Base-by-base conservation (phyloP, 768 basidiomycete species). In the Mycena indigotica region DNA sequence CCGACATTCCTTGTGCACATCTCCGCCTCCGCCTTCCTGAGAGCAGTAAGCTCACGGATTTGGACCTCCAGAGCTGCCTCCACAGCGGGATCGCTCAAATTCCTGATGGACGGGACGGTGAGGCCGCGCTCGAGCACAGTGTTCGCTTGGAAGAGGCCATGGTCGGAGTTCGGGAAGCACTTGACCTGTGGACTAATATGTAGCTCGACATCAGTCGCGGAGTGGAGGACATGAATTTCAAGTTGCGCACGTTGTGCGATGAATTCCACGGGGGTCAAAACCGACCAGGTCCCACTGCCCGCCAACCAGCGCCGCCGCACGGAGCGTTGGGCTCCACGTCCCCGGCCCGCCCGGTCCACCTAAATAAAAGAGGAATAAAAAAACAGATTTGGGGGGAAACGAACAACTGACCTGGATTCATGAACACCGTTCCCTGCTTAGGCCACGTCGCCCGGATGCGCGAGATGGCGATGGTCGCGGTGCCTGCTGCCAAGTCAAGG, bases 261-360 rank as follows among this genome's bases (percentile, higher is more conserved):
- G 62, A 53, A 68, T 64, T 2, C 65, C 70, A 39, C 70, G 60
- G 21, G 68, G 69, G n/a, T n/a, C n/a, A n/a, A n/a, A n/a, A n/a
- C 69, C 69, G 6, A 72, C 52, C 6, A 72, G 35, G 50, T 72
- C 69, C 60, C 64, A 70, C 15, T 69, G 63, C 12, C 64, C 56
- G 4, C 70, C 69, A 28, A 72, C 48, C 19, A 67, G 17, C 16
- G 61, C 54, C 5, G 3, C 16, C n/a, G 16, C n/a, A 25, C 32
- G 65, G 50, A n/a, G 66, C 29, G 8, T 30, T 49, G 32, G 17
- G 32, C 10, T 17, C 32, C 17, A 17, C 17, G 67, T 64, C 16
- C 69, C 69, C 32, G 67, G 58, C 21, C 57, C 65, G 13, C 70
- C 70, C 3, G 69, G 69, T 2, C 70, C 65, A 45, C 67, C 67